These are phyloP conservation scores for Artemisia annua DNA, from an alignment of 129 eudicot species.

Conservation along the genomic window DNA sequence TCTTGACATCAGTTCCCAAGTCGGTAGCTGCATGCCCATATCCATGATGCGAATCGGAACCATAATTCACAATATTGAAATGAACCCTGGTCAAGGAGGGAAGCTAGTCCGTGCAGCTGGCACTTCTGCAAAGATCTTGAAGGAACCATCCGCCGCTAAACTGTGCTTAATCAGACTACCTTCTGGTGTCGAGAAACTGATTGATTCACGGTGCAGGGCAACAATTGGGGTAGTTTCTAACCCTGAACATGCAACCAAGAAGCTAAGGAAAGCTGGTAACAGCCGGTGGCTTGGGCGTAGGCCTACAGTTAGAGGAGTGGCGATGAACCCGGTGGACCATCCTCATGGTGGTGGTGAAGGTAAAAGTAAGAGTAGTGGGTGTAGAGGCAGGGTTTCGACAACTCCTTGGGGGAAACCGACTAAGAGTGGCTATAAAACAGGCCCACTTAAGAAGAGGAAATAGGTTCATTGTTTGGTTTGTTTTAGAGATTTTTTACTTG, in stretches of 20 bases:
- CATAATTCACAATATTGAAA: conserved; percentile 74
- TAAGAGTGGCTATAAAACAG: conserved; percentile 79
- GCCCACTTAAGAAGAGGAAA: conserved; percentile 61
- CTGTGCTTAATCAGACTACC: conserved; percentile 57
- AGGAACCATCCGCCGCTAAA: conserved; percentile 58
- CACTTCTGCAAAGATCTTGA: conserved; percentile 65
- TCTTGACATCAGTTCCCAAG: conserved; percentile 60
- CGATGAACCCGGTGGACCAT: conserved; percentile 90
- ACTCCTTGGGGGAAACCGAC: conserved; percentile 90
- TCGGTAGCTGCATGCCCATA: conserved; percentile 73
- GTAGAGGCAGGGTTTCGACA: conserved; percentile 50
- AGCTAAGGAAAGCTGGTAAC: conserved; percentile 77
- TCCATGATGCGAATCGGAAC: conserved; percentile 83
- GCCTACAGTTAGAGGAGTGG: conserved; percentile 81
- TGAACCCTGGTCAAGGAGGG: conserved; percentile 84
- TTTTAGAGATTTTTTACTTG: conserved; percentile 19
- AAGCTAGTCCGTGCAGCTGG: conserved; percentile 85
- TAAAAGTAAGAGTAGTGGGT: conserved; percentile 82
- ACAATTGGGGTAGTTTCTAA: conserved; percentile 72
- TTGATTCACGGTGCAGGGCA: conserved; percentile 65
- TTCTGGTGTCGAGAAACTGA: conserved; percentile 58
- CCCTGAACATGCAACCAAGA: conserved; percentile 55
- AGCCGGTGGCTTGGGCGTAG: conserved; percentile 75
- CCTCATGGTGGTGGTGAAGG: conserved; percentile 99
- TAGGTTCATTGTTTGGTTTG: conserved; percentile 22